Conservation (phyloP, 352 stramenopile genomes). For the Blastocystis sp. region DNA sequence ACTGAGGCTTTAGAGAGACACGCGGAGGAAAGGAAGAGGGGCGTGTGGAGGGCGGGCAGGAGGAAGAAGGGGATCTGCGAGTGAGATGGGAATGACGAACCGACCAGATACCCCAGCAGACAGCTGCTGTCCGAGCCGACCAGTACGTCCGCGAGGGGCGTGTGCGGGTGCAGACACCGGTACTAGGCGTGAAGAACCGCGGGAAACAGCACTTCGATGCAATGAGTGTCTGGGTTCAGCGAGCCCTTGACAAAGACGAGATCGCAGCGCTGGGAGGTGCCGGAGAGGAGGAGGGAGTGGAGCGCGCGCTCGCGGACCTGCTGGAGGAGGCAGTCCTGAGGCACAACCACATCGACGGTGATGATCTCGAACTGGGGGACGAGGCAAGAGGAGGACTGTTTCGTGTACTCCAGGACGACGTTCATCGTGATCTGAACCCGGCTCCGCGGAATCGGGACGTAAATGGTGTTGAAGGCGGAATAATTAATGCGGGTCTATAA, state of each 20-base stretch:
- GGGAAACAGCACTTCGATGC: neutral
- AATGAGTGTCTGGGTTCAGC: neutral
- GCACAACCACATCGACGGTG: neutral
- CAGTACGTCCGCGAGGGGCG: neutral
- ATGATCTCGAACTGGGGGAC: neutral
- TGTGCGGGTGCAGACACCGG: neutral
- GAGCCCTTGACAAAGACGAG: neutral
- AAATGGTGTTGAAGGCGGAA: constrained; percentile 50
- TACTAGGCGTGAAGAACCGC: neutral
- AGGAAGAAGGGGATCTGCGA: neutral
- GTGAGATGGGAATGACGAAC: neutral
- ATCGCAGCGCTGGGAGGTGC: neutral
- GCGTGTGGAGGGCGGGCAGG: neutral
- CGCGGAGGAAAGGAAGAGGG: neutral
- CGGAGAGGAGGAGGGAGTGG: neutral
- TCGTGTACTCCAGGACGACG: constrained; percentile 32
- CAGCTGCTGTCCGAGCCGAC: neutral
- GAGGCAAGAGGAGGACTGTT: neutral
- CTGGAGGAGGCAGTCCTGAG: neutral
- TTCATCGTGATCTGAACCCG: constrained; percentile 23
- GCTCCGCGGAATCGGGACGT: constrained; percentile 9
- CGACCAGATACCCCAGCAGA: neutral
- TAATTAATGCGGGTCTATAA: neutral
- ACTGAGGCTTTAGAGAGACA: neutral
- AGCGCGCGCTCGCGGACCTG: neutral